Evolutionary conservation across 225 moss, liverwort and hornwort species (phyloP).

Genomic region (Marchantia paleacea): DNA sequence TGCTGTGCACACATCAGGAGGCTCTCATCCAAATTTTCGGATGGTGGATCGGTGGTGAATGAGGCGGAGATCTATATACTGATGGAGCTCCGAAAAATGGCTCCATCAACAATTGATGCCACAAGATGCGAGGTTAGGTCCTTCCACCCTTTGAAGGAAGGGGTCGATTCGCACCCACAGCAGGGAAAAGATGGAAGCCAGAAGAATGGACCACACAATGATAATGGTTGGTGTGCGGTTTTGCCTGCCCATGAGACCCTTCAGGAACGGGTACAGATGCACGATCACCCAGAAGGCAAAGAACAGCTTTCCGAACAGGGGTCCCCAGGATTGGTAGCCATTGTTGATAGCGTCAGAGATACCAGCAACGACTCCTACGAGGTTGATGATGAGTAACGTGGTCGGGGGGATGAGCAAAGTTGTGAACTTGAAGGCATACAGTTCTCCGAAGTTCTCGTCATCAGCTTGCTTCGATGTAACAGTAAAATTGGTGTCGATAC

Average conservation of each 20-base stretch:
- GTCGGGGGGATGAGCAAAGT: constrained; percentile 83
- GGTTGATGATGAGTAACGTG: constrained; percentile 76
- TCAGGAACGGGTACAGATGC: constrained; percentile 93
- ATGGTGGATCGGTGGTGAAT: constrained; percentile 1
- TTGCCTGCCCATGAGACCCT: constrained; percentile 94
- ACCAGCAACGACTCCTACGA: constrained; percentile 95
- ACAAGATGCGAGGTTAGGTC: constrained; percentile 62
- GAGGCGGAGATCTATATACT: constrained; percentile 24
- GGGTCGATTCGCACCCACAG: constrained; percentile 90
- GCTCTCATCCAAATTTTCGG: constrained; percentile 16
- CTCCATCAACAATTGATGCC: constrained; percentile 70
- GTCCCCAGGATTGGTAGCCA: constrained; percentile 87
- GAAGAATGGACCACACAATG: constrained; percentile 91
- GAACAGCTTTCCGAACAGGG: constrained; percentile 92
- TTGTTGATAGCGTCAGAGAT: constrained; percentile 93
- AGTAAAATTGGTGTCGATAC: constrained; percentile 88
- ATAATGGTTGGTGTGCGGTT: constrained; percentile 92
- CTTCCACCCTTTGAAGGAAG: constrained; percentile 56
- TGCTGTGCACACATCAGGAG: no score
- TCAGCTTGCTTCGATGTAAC: constrained; percentile 85
- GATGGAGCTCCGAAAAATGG: background rate
- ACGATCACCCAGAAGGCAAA: constrained; percentile 99
- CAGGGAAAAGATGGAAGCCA: constrained; percentile 94
- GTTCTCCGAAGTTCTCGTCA: constrained; percentile 78
- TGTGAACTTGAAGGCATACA: constrained; percentile 85